A percentile compares a stretch with the other conserved stretches of the same genome.
phyloP scores from a whole-genome alignment of 441 rosid species.

The Erysimum cheiri region DNA sequence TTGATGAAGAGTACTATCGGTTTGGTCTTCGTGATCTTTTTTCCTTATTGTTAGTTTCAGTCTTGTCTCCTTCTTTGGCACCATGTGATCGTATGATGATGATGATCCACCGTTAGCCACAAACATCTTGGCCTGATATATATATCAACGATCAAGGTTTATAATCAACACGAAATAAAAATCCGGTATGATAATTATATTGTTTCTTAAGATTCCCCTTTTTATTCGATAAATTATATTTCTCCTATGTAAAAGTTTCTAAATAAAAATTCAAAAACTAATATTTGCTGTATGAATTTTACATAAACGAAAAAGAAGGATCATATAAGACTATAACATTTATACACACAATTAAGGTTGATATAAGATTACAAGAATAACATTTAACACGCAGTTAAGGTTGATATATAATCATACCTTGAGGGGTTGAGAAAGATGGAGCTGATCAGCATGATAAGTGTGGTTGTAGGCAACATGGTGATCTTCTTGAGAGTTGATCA shows the following conservation, averaged over 20 bases:
- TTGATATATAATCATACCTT: slow-evolving; percentile 31
- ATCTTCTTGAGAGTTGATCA: slow-evolving; percentile 51
- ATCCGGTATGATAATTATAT: not conserved
- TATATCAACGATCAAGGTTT: slow-evolving; percentile 33
- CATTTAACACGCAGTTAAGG: not conserved
- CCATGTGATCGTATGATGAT: slow-evolving; percentile 47
- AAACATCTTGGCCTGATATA: slow-evolving; percentile 47
- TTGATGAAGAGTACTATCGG: slow-evolving; percentile 42
- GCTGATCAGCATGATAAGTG: slow-evolving; percentile 28
- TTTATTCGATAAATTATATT: not conserved
- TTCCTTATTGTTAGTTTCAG: slow-evolving; percentile 53
- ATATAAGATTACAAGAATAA: slow-evolving; percentile 1
- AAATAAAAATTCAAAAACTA: not conserved
- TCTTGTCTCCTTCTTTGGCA: slow-evolving; percentile 48
- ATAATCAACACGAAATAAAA: not conserved
- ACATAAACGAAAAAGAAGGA: not conserved
- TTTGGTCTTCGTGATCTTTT: slow-evolving; percentile 52
- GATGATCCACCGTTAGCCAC: slow-evolving; percentile 52
- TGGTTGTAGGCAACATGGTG: slow-evolving; percentile 43
- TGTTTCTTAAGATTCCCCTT: not conserved
- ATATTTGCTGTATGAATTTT: not conserved
- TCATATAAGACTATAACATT: slow-evolving; percentile 3
- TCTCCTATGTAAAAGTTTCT: not conserved
- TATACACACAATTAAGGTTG: slow-evolving; percentile 11
- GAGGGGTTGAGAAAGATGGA: slow-evolving; percentile 42